Evolutionary conservation across 768 basidiomycete species (phyloP), one percentile per base, ranked within the genome.

Genomic region (Tulasnella sp.): DNA sequence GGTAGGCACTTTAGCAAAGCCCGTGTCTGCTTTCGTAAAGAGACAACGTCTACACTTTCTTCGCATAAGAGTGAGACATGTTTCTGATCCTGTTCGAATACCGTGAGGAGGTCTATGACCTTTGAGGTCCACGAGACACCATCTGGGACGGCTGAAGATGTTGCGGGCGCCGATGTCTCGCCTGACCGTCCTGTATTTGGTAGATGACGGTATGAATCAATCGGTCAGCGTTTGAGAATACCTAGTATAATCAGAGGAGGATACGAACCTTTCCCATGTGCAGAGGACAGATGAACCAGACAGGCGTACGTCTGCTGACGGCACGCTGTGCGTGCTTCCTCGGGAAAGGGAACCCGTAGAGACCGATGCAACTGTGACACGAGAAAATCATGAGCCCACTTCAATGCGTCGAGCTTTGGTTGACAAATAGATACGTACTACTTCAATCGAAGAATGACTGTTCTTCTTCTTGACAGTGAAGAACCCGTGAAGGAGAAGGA

Each of bases 41-140:
- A 71, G 48, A 66, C 64, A 30, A 81, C 78, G 30, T 85, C 80
- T 30, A 83, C 79, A 52, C 24, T 38, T 19, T 43, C 41, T n/a
- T 49, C 42, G 21, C 41, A 34, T 4, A 62, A 3, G 3, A 54
- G 43, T 17, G 75, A 71, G 51, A 85, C 77, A 62, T 91, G 87
- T 67, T 89, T 91, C 29, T 69, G 67, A 68, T 90, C 86, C 43
- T 75, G 73, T 69, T 86, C 83, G 27, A 94, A 65, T 19, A 48
- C 56, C 10, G 59, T 51, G 26, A 72, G 56, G 13, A 62, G 61
- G 4, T 73, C 68, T 10, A 92, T 74, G 9, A 81, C 79, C 66
- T 81, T 81, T 2, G 81, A 76, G 8, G 87, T 74, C 92, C 92
- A 96, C 62, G 88, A 81, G 65, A 84, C 78, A 27, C 89, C 88